Conservation (phyloP, 345 rosid genomes). For the Ceriops zippeliana region DNA sequence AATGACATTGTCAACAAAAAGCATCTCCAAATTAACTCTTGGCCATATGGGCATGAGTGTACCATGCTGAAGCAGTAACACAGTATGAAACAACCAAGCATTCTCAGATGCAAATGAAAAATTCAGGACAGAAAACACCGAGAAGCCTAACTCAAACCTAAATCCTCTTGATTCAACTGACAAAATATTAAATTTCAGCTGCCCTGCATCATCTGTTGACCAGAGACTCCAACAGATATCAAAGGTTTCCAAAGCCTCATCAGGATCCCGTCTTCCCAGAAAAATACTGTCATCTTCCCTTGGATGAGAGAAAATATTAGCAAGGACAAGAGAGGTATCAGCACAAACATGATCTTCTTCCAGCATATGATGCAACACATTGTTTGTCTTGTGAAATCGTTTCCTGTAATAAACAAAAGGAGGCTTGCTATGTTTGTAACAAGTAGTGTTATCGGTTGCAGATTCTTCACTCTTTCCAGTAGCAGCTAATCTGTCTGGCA, state of each 20-base stretch:
- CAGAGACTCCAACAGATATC: conserved; percentile 3
- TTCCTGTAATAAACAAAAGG: conserved; percentile 81
- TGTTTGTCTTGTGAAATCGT: conserved; percentile 52
- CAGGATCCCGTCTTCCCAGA: conserved; percentile 30
- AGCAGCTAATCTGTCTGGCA: conserved; percentile 30
- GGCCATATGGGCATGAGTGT: conserved; percentile 56
- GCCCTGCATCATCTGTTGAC: conserved; percentile 38
- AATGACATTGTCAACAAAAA: conserved; percentile 64
- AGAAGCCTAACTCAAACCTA: conserved; percentile 37
- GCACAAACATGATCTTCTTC: conserved; percentile 21
- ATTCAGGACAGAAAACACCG: conserved; percentile 32
- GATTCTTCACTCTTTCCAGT: conserved; percentile 33
- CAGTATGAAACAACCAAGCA: conserved; percentile 40
- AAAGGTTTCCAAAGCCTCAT: conserved; percentile 21
- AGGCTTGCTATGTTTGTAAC: conserved; percentile 36
- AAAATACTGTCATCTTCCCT: conserved; percentile 25
- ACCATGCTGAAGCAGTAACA: conserved; percentile 56
- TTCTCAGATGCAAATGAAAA: conserved; percentile 33
- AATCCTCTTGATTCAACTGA: conserved; percentile 34
- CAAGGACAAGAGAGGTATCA: conserved; percentile 21
- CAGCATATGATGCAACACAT: conserved; percentile 6
- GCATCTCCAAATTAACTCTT: conserved; percentile 76
- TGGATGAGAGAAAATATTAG: conserved; percentile 22
- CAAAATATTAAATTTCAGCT: conserved; percentile 32
- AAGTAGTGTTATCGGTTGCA: conserved; percentile 31